Percentiles rank a stretch among this genome's conserved stretches.
These are phyloP conservation scores for Pythium myriotylum DNA, from an alignment of 352 stramenopile genomes.

Conservation along the genomic window DNA sequence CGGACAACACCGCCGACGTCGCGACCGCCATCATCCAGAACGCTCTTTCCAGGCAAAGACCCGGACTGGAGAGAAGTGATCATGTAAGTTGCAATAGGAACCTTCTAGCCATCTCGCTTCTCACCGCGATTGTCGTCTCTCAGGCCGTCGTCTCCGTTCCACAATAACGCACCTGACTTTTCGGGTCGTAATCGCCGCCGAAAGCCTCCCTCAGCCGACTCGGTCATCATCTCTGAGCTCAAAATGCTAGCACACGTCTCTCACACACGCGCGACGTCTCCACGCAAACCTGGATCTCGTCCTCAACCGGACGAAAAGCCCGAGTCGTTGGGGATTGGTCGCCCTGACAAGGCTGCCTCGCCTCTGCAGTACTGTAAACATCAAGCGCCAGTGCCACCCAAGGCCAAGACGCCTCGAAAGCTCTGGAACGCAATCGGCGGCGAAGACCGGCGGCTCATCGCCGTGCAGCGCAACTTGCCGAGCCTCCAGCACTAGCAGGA, in stretches of 20 bases:
- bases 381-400: slow-evolving; percentile 50
- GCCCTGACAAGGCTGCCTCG: neutral
- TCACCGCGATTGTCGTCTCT: no score
- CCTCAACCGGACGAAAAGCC: neutral
- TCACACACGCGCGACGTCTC: neutral
- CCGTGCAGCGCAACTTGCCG: slow-evolving; percentile 58
- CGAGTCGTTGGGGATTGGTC: slow-evolving; percentile 27
- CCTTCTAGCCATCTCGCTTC: no score
- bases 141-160: slow-evolving; percentile 21
- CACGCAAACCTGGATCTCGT: neutral
- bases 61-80: slow-evolving; percentile 31
- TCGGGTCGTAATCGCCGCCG: slow-evolving; percentile 10
- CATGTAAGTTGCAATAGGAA: slow-evolving; percentile 31
- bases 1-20: slow-evolving; percentile 1
- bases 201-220: slow-evolving; percentile 7
- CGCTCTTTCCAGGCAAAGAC: slow-evolving; percentile 19
- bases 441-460: slow-evolving; percentile 72
- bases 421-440: slow-evolving; percentile 80
- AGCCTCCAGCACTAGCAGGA: slow-evolving; percentile 2
- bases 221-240: slow-evolving; percentile 24
- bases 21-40: slow-evolving; percentile 17
- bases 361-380: slow-evolving; percentile 65
- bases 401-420: slow-evolving; percentile 66
- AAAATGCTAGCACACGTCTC: slow-evolving; percentile 13
- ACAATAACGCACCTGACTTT: neutral